Conservation (phyloP, 257 asterid species). For the Linaria vulgaris region DNA sequence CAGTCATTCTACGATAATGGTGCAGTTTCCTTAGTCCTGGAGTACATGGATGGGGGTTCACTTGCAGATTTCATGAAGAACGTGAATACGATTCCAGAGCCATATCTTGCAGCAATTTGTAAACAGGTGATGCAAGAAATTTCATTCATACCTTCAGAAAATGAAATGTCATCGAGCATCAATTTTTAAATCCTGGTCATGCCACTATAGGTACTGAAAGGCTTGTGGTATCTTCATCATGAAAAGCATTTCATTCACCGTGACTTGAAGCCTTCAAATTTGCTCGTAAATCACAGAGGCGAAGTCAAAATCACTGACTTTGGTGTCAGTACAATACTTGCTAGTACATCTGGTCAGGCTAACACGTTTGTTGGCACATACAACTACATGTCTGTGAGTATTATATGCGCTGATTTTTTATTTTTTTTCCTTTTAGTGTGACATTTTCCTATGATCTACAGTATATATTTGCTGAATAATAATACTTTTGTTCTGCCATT, state of each 20-base stretch:
- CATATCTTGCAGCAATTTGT: constrained; percentile 89
- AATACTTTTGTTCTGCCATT: too few species aligned
- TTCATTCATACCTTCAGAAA: background rate
- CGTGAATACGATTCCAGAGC: constrained; percentile 80
- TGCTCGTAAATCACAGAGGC: constrained; percentile 90
- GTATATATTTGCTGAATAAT: too few species aligned
- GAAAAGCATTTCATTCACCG: constrained; percentile 95
- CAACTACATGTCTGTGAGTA: constrained; percentile 99
- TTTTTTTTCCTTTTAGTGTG: background rate
- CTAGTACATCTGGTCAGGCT: constrained; percentile 83
- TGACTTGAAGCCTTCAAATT: constrained; percentile 93
- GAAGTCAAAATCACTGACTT: constrained; percentile 98
- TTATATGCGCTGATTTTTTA: background rate
- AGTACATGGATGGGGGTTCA: constrained; percentile 99
- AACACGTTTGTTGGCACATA: constrained; percentile 96
- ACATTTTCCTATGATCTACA: too few species aligned
- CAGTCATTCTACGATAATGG: constrained; percentile 98
- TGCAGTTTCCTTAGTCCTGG: constrained; percentile 91
- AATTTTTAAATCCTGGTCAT: constrained; percentile 8
- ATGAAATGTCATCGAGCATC: constrained; percentile 8
- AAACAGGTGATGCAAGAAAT: constrained; percentile 63
- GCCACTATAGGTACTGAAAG: constrained; percentile 78
- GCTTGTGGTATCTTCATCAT: constrained; percentile 97
- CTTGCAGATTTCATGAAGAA: constrained; percentile 87
- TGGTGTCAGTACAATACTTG: constrained; percentile 91